Evolutionary conservation across 805 yeast species (phyloP), one percentile per base, ranked within the genome.

Genomic region (Peterozyma toletana): DNA sequence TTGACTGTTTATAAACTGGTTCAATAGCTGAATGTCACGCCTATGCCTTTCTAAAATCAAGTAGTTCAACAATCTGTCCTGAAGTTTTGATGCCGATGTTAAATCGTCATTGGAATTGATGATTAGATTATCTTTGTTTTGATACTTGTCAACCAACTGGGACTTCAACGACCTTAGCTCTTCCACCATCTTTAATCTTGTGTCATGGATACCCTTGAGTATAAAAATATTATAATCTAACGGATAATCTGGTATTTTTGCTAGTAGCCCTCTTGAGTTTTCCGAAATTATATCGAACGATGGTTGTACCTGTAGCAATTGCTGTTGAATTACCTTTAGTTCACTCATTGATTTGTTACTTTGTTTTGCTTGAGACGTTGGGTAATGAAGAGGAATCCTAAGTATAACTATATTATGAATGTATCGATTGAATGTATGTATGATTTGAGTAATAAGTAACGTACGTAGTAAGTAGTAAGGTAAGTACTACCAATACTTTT

Each of bases 201-300:
- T 42, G 3, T 51, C 48, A 13, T 47, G 45, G 14, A 66, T 62
- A 0, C 67, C 67, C 41, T 55, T 53, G 46, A 58, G 60, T 4
- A 66, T 49, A 36, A 63, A 63, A 17, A 66, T 63, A 44, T 66
- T 66, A 49, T 59, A 66, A 44, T 66, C 71, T 9, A 66, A 48
- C 1, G 67, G 65, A 35, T 62, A 66, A 30, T 63, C 66, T 7
- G 68, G 63, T 2, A 66, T 58, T 21, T 42, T 38, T 0, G 55
- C 21, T 5, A 66, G 47, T 18, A 48, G 46, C 1, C 48, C 43
- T 3, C 40, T 35, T 1, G 54, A 44, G 11, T 42, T 48, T 3
- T 45, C 41, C 3, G 48, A 37, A 7, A 64, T 41, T 9, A 31
- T 38, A 11, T 35, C 40, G 30, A 41, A 50, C 3, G 51, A 48